phyloP scores from a whole-genome alignment of 352 stramenopile genomes.

The Globisporangium spiculum region DNA sequence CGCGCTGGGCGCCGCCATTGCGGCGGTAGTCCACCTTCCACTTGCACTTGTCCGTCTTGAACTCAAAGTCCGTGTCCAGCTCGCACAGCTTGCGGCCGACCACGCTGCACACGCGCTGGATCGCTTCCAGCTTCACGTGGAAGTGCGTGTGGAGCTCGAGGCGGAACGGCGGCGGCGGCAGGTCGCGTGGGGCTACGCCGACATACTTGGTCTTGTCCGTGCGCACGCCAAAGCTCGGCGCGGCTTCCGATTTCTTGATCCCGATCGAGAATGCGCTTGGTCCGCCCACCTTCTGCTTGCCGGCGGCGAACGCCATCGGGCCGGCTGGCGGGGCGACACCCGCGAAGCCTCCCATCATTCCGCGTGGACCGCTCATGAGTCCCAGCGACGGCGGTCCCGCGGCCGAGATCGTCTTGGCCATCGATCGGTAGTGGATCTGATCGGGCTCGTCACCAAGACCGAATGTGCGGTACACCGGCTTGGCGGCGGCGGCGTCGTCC shows the following conservation, averaged over 20 bases:
- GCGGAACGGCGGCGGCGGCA: constrained; percentile 77
- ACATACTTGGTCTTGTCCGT: constrained; percentile 79
- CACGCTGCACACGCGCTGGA: constrained; percentile 72
- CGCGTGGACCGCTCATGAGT: constrained; percentile 27
- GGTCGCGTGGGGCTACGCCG: constrained; percentile 53
- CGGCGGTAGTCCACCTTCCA: constrained; percentile 84
- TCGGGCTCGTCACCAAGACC: constrained; percentile 46
- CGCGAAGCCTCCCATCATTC: constrained; percentile 20
- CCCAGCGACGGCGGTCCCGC: constrained; percentile 35
- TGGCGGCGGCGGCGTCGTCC: constrained; percentile 10
- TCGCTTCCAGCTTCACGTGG: constrained; percentile 74
- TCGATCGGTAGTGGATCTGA: constrained; percentile 53
- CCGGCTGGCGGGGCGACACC: constrained; percentile 29
- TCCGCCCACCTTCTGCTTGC: constrained; percentile 32
- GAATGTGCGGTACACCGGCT: constrained; percentile 35
- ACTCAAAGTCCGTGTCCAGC: constrained; percentile 82
- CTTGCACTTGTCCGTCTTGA: constrained; percentile 86
- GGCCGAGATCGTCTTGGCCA: constrained; percentile 34
- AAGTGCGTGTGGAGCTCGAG: constrained; percentile 88
- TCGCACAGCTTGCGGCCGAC: constrained; percentile 82
- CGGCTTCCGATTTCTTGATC: constrained; percentile 23
- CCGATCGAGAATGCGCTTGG: constrained; percentile 25
- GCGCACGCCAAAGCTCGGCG: constrained; percentile 51
- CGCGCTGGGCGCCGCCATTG: constrained; percentile 45
- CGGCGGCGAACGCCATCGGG: constrained; percentile 37